Conservation (phyloP, 768 basidiomycete genomes). For the Tephrocybe sp. region DNA sequence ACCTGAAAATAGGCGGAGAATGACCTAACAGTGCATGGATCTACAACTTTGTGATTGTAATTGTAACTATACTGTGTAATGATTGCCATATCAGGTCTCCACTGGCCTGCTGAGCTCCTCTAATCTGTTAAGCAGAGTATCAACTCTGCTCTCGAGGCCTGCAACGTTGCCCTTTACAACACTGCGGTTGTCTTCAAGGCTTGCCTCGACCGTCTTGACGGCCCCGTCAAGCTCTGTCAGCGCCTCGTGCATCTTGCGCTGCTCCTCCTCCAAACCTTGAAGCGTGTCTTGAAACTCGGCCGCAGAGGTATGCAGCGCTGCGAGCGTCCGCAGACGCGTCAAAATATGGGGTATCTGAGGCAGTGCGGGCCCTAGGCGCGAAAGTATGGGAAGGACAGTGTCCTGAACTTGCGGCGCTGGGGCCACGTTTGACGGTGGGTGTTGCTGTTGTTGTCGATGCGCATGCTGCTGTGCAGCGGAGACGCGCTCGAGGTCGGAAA, state of each 20-base stretch:
- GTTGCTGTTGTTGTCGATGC: conserved; percentile 43
- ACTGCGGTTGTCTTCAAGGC: conserved; percentile 67
- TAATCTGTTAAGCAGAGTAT: conserved; percentile 36
- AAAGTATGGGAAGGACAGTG: conserved; percentile 64
- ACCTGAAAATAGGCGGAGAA: conserved; percentile 28
- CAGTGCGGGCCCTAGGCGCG: conserved; percentile 67
- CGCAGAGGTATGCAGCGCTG: conserved; percentile 78
- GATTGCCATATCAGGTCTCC: neutral
- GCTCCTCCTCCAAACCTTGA: conserved; percentile 66
- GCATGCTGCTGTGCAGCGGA: conserved; percentile 41
- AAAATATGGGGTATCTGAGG: conserved; percentile 90
- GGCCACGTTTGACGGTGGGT: conserved; percentile 25
- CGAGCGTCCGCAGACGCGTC: conserved; percentile 81
- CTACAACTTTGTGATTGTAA: conserved; percentile 2
- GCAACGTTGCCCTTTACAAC: conserved; percentile 73
- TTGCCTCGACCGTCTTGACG: conserved; percentile 68
- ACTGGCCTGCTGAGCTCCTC: conserved; percentile 32
- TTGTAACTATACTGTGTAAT: conserved; percentile 9
- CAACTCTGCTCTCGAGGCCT: conserved; percentile 58
- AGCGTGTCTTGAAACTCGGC: conserved; percentile 72
- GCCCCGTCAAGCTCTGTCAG: conserved; percentile 69
- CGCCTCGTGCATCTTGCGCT: conserved; percentile 57
- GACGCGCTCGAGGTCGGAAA: conserved; percentile 89
- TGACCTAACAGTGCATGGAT: conserved; percentile 16
- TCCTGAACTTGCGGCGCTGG: conserved; percentile 40